Conservation (phyloP, 2,329 filamentous ascomycete genomes). For the Aureobasidium sp. region DNA sequence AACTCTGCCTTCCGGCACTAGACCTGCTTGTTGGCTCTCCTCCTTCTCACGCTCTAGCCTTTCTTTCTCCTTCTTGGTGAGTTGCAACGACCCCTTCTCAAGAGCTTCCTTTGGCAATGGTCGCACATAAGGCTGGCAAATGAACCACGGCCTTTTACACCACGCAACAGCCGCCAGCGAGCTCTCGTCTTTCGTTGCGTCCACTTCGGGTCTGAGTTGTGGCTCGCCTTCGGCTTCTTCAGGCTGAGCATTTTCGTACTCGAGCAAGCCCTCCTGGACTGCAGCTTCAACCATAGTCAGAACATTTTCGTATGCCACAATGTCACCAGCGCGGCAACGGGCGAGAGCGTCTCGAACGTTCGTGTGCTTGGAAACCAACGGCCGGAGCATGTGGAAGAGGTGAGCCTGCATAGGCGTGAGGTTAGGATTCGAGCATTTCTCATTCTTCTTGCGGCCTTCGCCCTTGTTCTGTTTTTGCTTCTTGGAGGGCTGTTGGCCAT, state of each 20-base stretch:
- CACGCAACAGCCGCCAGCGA: constrained; percentile 57
- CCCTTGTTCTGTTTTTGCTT: constrained; percentile 38
- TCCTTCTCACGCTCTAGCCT: constrained; percentile 27
- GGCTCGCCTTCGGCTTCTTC: constrained; percentile 12
- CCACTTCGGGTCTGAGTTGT: constrained; percentile 17
- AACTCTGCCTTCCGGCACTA: constrained; percentile 22
- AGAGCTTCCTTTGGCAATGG: constrained; percentile 82
- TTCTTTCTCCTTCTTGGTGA: constrained; percentile 58
- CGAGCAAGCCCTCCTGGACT: constrained; percentile 63
- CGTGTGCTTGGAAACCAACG: constrained; percentile 71
- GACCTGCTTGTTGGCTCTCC: constrained; percentile 22
- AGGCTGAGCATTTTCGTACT: constrained; percentile 39
- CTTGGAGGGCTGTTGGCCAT: constrained; percentile 36
- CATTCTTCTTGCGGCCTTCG: constrained; percentile 36
- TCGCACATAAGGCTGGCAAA: constrained; percentile 78
- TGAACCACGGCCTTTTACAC: constrained; percentile 80
- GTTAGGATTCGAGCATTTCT: constrained; percentile 45
- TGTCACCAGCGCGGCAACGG: constrained; percentile 57
- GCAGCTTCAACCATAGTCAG: constrained; percentile 66
- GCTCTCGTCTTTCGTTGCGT: constrained; percentile 15
- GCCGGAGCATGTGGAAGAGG: constrained; percentile 81
- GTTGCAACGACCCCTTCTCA: constrained; percentile 65
- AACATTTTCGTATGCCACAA: constrained; percentile 68
- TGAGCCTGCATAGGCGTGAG: constrained; percentile 79
- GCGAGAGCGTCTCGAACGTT: constrained; percentile 81